phyloP scores from a whole-genome alignment of 495 filamentous ascomycete species.

The Pseudomonodictys pantanalensis region DNA sequence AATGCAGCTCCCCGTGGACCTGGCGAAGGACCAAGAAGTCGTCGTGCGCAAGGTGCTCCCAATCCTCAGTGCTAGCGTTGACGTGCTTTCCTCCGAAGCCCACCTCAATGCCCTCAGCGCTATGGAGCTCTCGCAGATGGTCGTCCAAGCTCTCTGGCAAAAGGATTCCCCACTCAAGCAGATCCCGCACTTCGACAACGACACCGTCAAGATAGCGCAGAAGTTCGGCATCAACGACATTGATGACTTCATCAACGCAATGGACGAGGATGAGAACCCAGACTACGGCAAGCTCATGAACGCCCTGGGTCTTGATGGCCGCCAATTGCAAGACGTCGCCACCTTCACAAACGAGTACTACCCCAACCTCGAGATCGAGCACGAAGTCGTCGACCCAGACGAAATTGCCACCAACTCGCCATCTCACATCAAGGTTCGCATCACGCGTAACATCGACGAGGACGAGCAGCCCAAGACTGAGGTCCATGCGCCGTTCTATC shows the following conservation, averaged over 20 bases:
- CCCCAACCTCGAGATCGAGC: constrained; percentile 86
- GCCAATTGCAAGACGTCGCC: constrained; percentile 83
- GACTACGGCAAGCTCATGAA: constrained; percentile 73
- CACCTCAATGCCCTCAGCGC: constrained; percentile 95
- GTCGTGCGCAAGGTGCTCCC: constrained; percentile 83
- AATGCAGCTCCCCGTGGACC: constrained; percentile 91
- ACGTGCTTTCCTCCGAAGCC: constrained; percentile 93
- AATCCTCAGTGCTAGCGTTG: constrained; percentile 85
- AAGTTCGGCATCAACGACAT: constrained; percentile 84
- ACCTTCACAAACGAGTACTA: constrained; percentile 96
- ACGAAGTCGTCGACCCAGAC: constrained; percentile 79
- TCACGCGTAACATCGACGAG: constrained; percentile 76
- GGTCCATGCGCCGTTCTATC: constrained; percentile 96
- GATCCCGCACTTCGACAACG: constrained; percentile 88
- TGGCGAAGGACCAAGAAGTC: constrained; percentile 94
- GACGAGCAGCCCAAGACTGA: constrained; percentile 73
- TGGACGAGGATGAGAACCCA: constrained; percentile 88
- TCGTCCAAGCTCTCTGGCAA: constrained; percentile 99
- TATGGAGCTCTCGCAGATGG: constrained; percentile 99
- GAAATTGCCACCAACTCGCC: constrained; percentile 74
- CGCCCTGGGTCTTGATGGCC: constrained; percentile 71
- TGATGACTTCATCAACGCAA: constrained; percentile 97
- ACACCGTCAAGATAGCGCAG: constrained; percentile 78
- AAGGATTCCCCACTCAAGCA: constrained; percentile 95
- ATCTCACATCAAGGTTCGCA: constrained; percentile 78